Percentiles rank a stretch among this genome's conserved stretches.
These are phyloP conservation scores for Solanum chiquidenum DNA, from an alignment of 257 asterid genomes.

Conservation along the genomic window DNA sequence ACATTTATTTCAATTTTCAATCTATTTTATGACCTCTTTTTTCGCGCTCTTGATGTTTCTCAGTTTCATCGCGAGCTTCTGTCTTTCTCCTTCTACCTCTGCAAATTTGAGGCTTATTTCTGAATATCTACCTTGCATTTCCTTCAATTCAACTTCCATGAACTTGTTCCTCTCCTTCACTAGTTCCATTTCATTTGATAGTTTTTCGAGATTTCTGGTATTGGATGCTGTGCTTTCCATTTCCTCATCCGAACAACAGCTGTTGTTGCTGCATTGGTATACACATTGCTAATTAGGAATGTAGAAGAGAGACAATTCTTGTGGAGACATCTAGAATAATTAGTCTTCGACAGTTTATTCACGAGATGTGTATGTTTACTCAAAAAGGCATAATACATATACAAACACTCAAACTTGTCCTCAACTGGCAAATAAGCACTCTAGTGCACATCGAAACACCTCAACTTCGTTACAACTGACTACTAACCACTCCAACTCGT, in stretches of 20 bases:
- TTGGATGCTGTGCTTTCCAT: not conserved
- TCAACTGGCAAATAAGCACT: not conserved
- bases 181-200: constrained; percentile 23
- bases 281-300: not conserved
- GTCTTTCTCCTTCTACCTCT: constrained; percentile 97
- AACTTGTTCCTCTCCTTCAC: constrained; percentile 51
- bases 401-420: not conserved
- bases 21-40: constrained; percentile 22
- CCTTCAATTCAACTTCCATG: constrained; percentile 77
- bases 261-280: not conserved
- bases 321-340: not conserved
- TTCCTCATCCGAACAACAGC: not conserved
- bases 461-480: not conserved
- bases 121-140: constrained; percentile 94
- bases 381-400: not conserved
- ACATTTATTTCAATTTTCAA: not conserved
- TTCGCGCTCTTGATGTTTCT: constrained; percentile 50
- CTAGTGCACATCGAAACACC: not conserved
- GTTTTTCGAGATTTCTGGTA: constrained; percentile 11
- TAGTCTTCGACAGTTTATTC: not conserved
- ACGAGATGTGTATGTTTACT: not conserved
- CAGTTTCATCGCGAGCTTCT: constrained; percentile 79
- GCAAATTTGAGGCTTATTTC: constrained; percentile 97
- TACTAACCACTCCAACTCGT: not conserved
- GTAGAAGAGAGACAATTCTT: not conserved